A percentile compares a stretch with the other conserved stretches of the same genome.
phyloP scores from a whole-genome alignment of 164 flowering plant genomes.

The Saururus chinensis region DNA sequence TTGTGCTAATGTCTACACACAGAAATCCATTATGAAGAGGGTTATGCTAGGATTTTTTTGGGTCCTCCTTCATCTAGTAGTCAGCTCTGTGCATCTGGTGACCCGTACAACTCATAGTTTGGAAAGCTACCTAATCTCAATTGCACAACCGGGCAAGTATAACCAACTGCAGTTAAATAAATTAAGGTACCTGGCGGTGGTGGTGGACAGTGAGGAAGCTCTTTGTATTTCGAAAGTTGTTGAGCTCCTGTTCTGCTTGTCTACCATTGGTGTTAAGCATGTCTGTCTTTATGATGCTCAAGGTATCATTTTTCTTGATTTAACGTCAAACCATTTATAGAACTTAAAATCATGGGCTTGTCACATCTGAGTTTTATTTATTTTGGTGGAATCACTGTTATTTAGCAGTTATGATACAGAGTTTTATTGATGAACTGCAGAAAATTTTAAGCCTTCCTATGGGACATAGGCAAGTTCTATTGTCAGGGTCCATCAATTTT shows the following conservation, averaged over 20 bases:
- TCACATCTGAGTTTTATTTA: background rate
- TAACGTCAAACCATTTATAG: background rate
- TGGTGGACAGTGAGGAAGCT: slow-evolving; percentile 84
- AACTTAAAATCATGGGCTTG: background rate
- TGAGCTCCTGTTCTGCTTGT: slow-evolving; percentile 59
- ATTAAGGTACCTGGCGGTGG: slow-evolving; percentile 68
- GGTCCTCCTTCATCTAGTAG: slow-evolving; percentile 42
- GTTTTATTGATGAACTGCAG: too few species aligned
- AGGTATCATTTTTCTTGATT: slow-evolving; percentile 37
- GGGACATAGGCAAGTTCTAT: background rate
- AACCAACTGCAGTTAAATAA: slow-evolving; percentile 31
- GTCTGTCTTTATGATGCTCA: slow-evolving; percentile 73
- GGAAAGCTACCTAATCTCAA: slow-evolving; percentile 47
- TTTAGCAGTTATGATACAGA: too few species aligned
- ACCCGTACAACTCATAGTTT: slow-evolving; percentile 15
- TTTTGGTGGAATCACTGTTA: too few species aligned
- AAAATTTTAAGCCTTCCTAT: too few species aligned
- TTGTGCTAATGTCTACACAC: slow-evolving; percentile 2
- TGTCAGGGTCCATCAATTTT: background rate
- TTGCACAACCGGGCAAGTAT: slow-evolving; percentile 31
- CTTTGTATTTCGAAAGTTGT: slow-evolving; percentile 32
- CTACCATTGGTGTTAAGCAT: slow-evolving; percentile 47
- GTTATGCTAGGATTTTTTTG: slow-evolving; percentile 32
- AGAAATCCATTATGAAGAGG: slow-evolving; percentile 13
- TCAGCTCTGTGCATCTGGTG: slow-evolving; percentile 31